Evolutionary conservation across 495 filamentous ascomycete species (phyloP), one percentile per base, ranked within the genome.

Genomic region (Pyrenopolyporus hunteri): DNA sequence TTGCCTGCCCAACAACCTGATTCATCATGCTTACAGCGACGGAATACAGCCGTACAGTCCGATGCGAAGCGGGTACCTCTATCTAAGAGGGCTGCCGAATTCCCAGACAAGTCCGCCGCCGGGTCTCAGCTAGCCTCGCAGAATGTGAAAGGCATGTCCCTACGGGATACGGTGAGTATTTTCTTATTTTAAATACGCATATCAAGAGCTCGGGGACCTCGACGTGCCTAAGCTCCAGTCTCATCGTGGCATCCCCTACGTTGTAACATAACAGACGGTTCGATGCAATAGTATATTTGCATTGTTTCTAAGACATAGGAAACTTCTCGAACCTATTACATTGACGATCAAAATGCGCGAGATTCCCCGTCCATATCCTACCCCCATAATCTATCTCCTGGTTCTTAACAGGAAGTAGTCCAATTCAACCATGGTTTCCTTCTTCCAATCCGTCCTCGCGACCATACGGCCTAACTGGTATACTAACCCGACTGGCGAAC

Each of bases 11-110:
- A 36, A 29, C 20, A 17, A 32, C 11, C 17, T 29, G 17, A 44
- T 6, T 13, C 8, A 47, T 6, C 42, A 40, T 32, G 56, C 67
- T 73, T 46, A 72, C 70, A 32, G 16, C 16, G 26, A 31, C 49
- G 14, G 40, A 16, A 50, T 57, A 13, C 35, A 76, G 72, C 74
- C 52, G 39, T 66, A 75, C 79, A 77, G 62, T 75, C 80, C 4
- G 82, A 85, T 20, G 70, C 82, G 9, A 85, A 84, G 67, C 80
- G 81, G 20, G 86, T 84, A 71, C 86, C 87, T 51, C 63, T 86
- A 39, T 74, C 75, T 55, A 78, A 85, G 71, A 69, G 82, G 66
- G 80, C 79, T 49, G 86, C 71, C 62, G 84, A 83, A 70, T 77
- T 76, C 14, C 33, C 58, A 4, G 35, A 70, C 46, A 72, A 77